A percentile compares a stretch with the other conserved stretches of the same genome.
Conservation (phyloP, 139 green algal species). For the Volvox reticuliferus region DNA sequence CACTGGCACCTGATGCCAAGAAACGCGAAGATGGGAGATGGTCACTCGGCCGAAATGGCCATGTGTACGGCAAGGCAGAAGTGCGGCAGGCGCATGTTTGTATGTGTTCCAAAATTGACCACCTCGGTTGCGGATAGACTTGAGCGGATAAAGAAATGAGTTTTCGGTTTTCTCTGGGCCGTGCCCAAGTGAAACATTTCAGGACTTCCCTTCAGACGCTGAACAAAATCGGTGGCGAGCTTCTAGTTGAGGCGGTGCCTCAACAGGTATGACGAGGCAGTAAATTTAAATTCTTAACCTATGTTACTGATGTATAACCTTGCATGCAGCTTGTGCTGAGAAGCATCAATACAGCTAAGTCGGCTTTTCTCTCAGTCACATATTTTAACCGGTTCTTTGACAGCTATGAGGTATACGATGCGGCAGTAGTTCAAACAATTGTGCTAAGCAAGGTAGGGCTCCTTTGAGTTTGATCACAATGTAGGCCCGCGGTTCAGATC, state of each 20-base stretch:
- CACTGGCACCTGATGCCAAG: too few relatives aligned
- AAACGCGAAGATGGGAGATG: too few relatives aligned
- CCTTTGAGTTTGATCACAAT: neutral
- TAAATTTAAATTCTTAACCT: neutral
- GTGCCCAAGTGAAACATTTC: constrained; percentile 64
- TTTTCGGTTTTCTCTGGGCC: constrained; percentile 52
- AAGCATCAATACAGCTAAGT: constrained; percentile 77
- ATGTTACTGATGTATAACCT: neutral
- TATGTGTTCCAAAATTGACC: too few relatives aligned
- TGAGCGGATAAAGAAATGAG: constrained; percentile 41
- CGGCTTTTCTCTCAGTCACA: constrained; percentile 77
- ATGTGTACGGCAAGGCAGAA: neutral
- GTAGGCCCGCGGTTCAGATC: neutral
- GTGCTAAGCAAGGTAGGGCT: constrained; percentile 74
- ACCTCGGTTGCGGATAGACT: neutral
- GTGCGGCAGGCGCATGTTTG: neutral
- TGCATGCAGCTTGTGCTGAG: constrained; percentile 72
- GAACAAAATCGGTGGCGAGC: constrained; percentile 68
- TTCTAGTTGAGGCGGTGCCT: constrained; percentile 75
- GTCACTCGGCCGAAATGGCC: neutral
- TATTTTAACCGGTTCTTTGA: constrained; percentile 75
- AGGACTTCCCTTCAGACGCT: constrained; percentile 59
- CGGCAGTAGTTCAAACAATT: constrained; percentile 64
- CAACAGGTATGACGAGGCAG: constrained; percentile 44
- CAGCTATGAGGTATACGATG: constrained; percentile 72